Evolutionary conservation across 2,329 filamentous ascomycete species (phyloP), one percentile per base, ranked within the genome.

Genomic region (Ophiostoma angusticollis): DNA sequence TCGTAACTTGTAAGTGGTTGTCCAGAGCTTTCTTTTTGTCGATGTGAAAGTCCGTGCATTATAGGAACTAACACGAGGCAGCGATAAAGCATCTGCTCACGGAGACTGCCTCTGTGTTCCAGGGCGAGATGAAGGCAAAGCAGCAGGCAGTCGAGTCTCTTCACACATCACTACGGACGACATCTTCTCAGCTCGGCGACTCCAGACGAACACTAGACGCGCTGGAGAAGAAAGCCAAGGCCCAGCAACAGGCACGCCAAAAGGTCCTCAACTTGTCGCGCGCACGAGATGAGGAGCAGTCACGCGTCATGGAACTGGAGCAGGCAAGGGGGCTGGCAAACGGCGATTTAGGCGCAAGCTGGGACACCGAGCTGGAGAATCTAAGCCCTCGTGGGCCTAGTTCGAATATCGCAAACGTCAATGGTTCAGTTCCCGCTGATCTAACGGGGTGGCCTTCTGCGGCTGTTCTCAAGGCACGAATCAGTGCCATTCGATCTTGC

Each of bases 51-150:
- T 21, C 19, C 9, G 12, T 19, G 12, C 12, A 17, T 8, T 28
- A 6, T 21, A 6, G 11, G 24, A 28, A 31, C 46, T 56, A 54
- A 58, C 61, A 64, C 38, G 27, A 13, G 54, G 47, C 52, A 78
- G 82, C 87, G 35, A 87, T 95, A 51, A 84, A 83, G 31, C 79
- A 84, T 47, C 77, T 93, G 35, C 69, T 98, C 17, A 77, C 75
- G 31, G 78, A 86, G 49, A 83, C 86, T 5, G 78, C 86, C 35
- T 70, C 77, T 31, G 77, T 84, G 31, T 89, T 95, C 55, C 80
- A 84, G 40, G 68, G 76, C 35, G 84, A 89, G 56, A 75, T 94
- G 46, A 81, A 80, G 50, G 69, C 80, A 31, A 94, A 94, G 55
- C 87, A 95, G 61, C 70, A 80, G 35, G 72, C 78, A 22, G 80